Percentiles rank a stretch among this genome's conserved stretches.
Conservation (phyloP, 31 red algal genomes). For the Asparagopsis taxiformis region DNA sequence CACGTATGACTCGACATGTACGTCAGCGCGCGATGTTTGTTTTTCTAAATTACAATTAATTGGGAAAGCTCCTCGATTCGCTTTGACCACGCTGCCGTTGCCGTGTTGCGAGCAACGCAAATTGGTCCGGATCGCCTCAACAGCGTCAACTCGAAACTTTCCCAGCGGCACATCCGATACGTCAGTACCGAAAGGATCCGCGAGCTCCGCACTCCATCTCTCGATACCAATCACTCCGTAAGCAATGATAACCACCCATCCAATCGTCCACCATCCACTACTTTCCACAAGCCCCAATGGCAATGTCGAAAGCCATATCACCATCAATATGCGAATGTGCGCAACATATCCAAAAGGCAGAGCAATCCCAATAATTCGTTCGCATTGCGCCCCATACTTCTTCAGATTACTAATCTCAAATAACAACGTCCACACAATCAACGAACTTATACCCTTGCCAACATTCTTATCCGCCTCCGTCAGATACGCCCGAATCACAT, state of each 20-base stretch:
- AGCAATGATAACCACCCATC: constrained; percentile 4
- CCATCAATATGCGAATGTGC: constrained; percentile 1
- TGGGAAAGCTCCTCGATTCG: background rate
- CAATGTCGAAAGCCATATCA: constrained; percentile 2
- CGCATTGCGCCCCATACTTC: background rate
- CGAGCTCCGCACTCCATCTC: constrained; percentile 1
- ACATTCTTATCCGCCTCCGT: background rate
- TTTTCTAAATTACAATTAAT: no score
- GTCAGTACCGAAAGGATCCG: constrained; percentile 11
- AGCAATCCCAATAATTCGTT: background rate
- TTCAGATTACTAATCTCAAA: background rate
- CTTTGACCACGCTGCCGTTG: background rate
- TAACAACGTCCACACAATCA: background rate
- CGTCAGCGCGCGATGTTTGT: background rate
- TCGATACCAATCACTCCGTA: constrained; percentile 16
- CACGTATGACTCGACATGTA: no score
- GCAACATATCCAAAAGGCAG: background rate
- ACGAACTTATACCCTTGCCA: background rate
- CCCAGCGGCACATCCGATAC: constrained; percentile 3
- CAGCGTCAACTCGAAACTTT: background rate
- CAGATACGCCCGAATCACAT: constrained; percentile 1
- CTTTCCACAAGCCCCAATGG: constrained; percentile 4
- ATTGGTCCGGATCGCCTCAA: background rate
- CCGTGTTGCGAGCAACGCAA: background rate
- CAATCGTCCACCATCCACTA: constrained; percentile 3